phyloP scores from a whole-genome alignment of 306 rosid species.

The Gillenia trifoliata region DNA sequence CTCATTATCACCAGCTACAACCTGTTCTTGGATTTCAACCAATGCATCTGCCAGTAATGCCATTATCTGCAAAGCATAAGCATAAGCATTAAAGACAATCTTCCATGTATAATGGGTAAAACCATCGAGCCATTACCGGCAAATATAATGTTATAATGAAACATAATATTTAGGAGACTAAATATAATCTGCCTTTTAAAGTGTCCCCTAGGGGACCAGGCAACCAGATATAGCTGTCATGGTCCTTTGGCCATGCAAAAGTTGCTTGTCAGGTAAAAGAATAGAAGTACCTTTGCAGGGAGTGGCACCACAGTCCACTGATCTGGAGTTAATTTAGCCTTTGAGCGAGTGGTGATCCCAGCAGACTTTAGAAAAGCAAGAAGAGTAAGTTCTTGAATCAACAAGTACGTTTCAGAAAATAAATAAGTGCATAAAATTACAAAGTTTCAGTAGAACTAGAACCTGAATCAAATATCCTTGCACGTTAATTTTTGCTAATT shows the following conservation, averaged over 20 bases:
- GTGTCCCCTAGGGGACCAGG: neutral
- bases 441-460: conserved; percentile 29
- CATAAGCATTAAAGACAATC: neutral
- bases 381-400: conserved; percentile 17
- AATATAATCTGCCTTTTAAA: neutral
- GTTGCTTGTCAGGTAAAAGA: neutral
- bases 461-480: conserved; percentile 64
- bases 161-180: neutral
- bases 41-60: conserved; percentile 78
- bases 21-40: conserved; percentile 85
- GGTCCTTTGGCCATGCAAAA: neutral
- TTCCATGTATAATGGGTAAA: neutral
- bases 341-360: conserved; percentile 87
- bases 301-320: conserved; percentile 84
- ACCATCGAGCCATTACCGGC: neutral
- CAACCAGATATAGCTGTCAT: neutral
- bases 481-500: conserved; percentile 55
- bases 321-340: conserved; percentile 84
- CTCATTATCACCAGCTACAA: conserved; percentile 62
- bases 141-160: neutral
- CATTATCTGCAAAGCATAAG: conserved; percentile 55
- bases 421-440: neutral
- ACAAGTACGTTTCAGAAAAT: conserved; percentile 15
- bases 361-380: conserved; percentile 42
- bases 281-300: conserved; percentile 61